Evolutionary conservation across 108 stramenopile genomes (phyloP).

Genomic region (Pseudonitzschia pungens): DNA sequence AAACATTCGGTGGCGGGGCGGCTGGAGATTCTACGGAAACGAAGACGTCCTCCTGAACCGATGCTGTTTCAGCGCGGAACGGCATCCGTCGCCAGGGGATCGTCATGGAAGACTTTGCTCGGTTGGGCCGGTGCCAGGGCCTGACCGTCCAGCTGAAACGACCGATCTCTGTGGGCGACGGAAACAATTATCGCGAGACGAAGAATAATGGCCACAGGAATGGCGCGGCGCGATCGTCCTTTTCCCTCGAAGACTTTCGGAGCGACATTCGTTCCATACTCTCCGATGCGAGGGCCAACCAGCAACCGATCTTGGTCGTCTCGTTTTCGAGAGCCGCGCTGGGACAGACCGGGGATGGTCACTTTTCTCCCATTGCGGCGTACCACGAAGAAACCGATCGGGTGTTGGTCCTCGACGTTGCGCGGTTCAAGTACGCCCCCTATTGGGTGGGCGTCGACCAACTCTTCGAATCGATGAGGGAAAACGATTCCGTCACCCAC

Average conservation of each 20-base stretch:
- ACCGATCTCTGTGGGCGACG: conserved; percentile 23
- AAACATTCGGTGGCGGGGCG: conserved; percentile 89
- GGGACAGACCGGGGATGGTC: conserved; percentile 93
- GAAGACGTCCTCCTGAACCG: conserved; percentile 83
- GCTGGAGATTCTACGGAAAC: conserved; percentile 91
- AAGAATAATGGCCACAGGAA: neutral
- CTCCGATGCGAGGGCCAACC: conserved; percentile 37
- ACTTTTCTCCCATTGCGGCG: conserved; percentile 91
- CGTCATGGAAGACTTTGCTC: conserved; percentile 64
- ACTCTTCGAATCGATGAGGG: conserved; percentile 56
- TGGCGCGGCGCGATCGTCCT: neutral
- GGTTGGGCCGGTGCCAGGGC: conserved; percentile 76
- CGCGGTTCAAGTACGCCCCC: conserved; percentile 91
- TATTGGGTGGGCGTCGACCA: conserved; percentile 85
- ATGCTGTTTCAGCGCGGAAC: conserved; percentile 80
- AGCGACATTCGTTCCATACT: conserved; percentile 43
- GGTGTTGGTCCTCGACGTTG: conserved; percentile 85
- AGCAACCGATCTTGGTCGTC: conserved; percentile 40
- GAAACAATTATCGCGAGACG: conserved; percentile 5
- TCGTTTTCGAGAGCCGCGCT: conserved; percentile 75
- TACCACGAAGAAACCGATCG: conserved; percentile 70
- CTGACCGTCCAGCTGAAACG: conserved; percentile 53
- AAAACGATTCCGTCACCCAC: conserved; percentile 73
- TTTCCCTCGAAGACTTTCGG: conserved; percentile 57
- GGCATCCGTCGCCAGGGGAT: conserved; percentile 70